phyloP scores from a whole-genome alignment of 805 yeast species.

The Lipomyces anomalus region DNA sequence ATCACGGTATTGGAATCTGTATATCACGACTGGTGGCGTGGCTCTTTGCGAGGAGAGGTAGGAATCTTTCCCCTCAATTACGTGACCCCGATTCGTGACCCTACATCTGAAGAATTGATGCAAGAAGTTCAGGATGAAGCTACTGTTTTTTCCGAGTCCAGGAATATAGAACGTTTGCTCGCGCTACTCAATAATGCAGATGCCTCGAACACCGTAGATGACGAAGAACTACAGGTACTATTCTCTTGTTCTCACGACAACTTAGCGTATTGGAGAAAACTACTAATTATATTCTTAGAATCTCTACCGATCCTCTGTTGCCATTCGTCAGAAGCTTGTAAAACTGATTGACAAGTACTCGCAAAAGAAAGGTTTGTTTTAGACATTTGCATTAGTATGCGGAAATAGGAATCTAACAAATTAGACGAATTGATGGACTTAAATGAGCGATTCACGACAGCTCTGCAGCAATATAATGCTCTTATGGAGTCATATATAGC shows the following conservation, averaged over 20 bases:
- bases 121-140: constrained; percentile 48
- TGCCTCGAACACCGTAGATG: constrained; percentile 36
- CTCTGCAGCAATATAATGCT: constrained; percentile 63
- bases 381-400: too few species aligned
- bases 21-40: constrained; percentile 94
- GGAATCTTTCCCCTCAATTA: constrained; percentile 93
- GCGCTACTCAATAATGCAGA: constrained; percentile 44
- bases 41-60: constrained; percentile 68
- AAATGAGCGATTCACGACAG: constrained; percentile 63
- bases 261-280: not conserved
- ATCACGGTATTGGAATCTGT: constrained; percentile 82
- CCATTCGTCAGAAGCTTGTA: constrained; percentile 69
- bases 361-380: constrained; percentile 58
- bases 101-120: constrained; percentile 53
- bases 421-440: constrained; percentile 72
- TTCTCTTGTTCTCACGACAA: not conserved
- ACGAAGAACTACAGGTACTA: constrained; percentile 71
- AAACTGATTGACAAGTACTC: constrained; percentile 72
- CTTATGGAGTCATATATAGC: constrained; percentile 50
- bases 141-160: constrained; percentile 47
- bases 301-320: constrained; percentile 64
- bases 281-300: too few species aligned
- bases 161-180: constrained; percentile 65
- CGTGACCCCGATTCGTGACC: constrained; percentile 70
- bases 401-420: too few species aligned